phyloP scores from a whole-genome alignment of 1,284 basidiomycete genomes.

The Cryptococcus floricola region DNA sequence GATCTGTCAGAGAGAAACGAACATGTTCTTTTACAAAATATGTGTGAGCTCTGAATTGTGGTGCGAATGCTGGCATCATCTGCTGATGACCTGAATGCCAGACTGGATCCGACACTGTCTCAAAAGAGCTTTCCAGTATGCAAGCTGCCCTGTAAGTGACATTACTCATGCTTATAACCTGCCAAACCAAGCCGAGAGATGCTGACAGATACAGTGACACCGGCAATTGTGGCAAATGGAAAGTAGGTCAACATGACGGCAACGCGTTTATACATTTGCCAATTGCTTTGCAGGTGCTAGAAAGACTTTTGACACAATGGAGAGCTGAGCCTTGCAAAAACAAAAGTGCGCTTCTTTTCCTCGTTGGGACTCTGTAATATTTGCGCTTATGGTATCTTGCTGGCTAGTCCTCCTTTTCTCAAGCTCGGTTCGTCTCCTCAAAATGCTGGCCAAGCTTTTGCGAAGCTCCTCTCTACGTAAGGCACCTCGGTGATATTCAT shows the following conservation, averaged over 20 bases:
- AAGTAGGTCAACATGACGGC: conserved; percentile 22
- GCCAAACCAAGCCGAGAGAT: not conserved
- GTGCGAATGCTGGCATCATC: not conserved
- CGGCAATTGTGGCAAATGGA: conserved; percentile 54
- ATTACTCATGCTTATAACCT: not conserved
- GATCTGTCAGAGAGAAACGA: conserved; percentile 23
- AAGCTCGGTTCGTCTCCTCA: conserved; percentile 50
- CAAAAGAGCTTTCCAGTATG: conserved; percentile 19
- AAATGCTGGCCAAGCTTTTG: conserved; percentile 51
- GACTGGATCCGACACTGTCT: conserved; percentile 30
- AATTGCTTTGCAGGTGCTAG: conserved; percentile 40
- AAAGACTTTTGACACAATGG: conserved; percentile 49
- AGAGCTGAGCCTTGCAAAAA: conserved; percentile 44
- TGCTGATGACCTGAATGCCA: conserved; percentile 2
- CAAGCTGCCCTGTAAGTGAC: conserved; percentile 32
- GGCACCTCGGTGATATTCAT: conserved; percentile 33
- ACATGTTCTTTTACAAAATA: conserved; percentile 31
- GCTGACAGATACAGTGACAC: conserved; percentile 32
- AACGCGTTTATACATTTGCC: not conserved
- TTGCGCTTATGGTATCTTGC: conserved; percentile 6
- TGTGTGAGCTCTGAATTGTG: conserved; percentile 30
- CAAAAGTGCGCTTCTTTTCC: conserved; percentile 28
- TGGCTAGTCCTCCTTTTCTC: conserved; percentile 51
- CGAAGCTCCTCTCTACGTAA: conserved; percentile 29
- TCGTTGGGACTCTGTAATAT: not conserved